Evolutionary conservation across 306 rosid species (phyloP).

Genomic region (Cucurbita moschata): DNA sequence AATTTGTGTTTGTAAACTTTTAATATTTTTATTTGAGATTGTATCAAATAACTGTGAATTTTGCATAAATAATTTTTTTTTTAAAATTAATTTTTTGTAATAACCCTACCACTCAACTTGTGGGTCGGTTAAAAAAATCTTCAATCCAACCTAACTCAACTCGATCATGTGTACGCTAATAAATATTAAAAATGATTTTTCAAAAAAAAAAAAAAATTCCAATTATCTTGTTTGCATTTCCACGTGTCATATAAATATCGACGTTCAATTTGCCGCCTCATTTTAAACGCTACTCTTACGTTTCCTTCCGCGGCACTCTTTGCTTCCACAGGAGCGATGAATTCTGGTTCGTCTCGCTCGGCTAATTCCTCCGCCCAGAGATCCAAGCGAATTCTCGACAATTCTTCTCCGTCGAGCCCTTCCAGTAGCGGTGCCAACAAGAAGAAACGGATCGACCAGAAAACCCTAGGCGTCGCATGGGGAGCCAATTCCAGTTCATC

Average conservation of each 20-base stretch:
- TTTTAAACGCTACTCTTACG: slow-evolving; percentile 10
- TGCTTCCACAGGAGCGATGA: slow-evolving; percentile 18
- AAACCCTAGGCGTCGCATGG: slow-evolving; percentile 78
- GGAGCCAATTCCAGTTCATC: slow-evolving; percentile 52
- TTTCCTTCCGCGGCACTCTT: slow-evolving; percentile 9
- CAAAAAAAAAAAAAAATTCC: background rate
- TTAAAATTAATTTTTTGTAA: too few relatives aligned
- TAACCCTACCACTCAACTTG: too few relatives aligned
- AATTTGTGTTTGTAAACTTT: too few relatives aligned
- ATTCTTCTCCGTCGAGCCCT: slow-evolving; percentile 27
- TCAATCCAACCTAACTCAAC: too few relatives aligned
- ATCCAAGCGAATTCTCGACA: slow-evolving; percentile 36
- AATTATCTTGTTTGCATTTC: background rate
- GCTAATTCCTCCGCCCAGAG: slow-evolving; percentile 26
- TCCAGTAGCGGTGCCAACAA: slow-evolving; percentile 10
- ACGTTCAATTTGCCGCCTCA: slow-evolving; percentile 21
- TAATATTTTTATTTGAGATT: too few relatives aligned
- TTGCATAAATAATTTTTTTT: too few relatives aligned
- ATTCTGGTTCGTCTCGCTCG: slow-evolving; percentile 43
- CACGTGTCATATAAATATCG: background rate
- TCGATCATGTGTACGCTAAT: too few relatives aligned
- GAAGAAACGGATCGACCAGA: slow-evolving; percentile 34
- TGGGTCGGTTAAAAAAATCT: too few relatives aligned
- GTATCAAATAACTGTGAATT: too few relatives aligned
- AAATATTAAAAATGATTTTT: background rate